A percentile compares a stretch with the other conserved stretches of the same genome.
phyloP scores from a whole-genome alignment of 352 stramenopile genomes.

The Phytophthora fragariae region DNA sequence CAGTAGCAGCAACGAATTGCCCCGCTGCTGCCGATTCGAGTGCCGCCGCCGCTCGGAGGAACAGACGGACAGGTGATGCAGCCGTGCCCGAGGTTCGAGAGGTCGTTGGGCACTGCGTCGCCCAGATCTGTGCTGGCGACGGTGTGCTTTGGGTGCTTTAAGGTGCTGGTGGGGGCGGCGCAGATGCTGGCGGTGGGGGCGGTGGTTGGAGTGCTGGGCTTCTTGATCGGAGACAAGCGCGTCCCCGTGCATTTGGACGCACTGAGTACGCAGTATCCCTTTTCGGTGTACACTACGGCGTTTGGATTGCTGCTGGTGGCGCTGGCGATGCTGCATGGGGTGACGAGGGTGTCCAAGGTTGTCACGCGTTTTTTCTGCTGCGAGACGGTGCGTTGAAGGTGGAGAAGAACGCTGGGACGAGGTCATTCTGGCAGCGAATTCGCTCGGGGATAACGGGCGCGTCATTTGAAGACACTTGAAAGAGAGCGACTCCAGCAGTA shows the following conservation, averaged over 20 bases:
- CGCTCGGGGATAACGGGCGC: constrained; percentile 11
- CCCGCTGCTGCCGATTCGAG: constrained; percentile 50
- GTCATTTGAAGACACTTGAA: constrained; percentile 22
- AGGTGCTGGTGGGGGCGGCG: constrained; percentile 45
- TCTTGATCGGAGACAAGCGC: constrained; percentile 44
- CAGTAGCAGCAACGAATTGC: constrained; percentile 17
- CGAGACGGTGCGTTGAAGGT: constrained; percentile 27
- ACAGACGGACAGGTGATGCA: constrained; percentile 17
- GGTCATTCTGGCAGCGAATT: constrained; percentile 12
- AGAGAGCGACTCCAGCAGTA: constrained; percentile 17
- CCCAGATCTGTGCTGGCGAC: constrained; percentile 48
- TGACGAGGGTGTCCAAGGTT: constrained; percentile 49
- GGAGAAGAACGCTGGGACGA: constrained; percentile 32
- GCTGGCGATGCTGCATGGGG: constrained; percentile 49
- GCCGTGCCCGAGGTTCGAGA: constrained; percentile 49
- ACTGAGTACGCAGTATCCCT: constrained; percentile 31
- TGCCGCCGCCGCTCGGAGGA: constrained; percentile 19
- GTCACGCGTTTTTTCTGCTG: constrained; percentile 72
- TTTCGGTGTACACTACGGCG: constrained; percentile 41
- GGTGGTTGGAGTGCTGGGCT: constrained; percentile 38
- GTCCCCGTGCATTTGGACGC: constrained; percentile 32
- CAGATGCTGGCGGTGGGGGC: constrained; percentile 44
- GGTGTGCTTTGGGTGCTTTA: constrained; percentile 63
- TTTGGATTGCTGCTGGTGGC: constrained; percentile 42
- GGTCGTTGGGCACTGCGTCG: constrained; percentile 41